These are phyloP conservation scores for Scheffersomyces quercinus DNA, from an alignment of 1,139 yeast genomes.

Conservation along the genomic window DNA sequence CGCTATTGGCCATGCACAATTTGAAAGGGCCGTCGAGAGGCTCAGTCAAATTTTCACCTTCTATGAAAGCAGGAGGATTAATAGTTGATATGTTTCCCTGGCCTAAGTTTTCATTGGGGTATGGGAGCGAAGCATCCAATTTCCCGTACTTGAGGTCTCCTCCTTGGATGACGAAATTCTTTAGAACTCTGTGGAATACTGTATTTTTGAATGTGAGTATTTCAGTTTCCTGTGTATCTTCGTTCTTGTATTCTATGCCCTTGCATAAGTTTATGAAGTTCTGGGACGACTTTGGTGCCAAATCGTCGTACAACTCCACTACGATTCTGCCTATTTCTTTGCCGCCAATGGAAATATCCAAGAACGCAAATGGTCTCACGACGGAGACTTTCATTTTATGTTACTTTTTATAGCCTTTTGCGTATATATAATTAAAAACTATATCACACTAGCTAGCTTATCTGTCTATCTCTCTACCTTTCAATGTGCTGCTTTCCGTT, in stretches of 20 bases:
- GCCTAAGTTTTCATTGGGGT: constrained; percentile 43
- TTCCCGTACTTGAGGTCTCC: constrained; percentile 53
- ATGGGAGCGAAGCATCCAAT: constrained; percentile 30
- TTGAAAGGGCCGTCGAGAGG: constrained; percentile 48
- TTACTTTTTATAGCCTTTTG: too few relatives aligned
- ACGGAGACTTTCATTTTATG: constrained; percentile 33
- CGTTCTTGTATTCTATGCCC: constrained; percentile 21
- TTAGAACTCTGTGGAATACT: constrained; percentile 67
- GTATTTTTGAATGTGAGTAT: constrained; percentile 38
- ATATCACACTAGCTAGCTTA: too few relatives aligned
- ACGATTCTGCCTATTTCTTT: constrained; percentile 62
- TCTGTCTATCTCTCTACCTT: too few relatives aligned
- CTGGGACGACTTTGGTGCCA: constrained; percentile 61
- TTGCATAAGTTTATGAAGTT: constrained; percentile 53
- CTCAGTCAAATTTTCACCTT: constrained; percentile 59
- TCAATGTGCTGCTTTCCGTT: too few relatives aligned
- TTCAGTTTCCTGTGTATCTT: constrained; percentile 11
- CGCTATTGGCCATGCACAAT: constrained; percentile 75
- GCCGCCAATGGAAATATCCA: constrained; percentile 58
- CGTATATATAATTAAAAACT: too few relatives aligned
- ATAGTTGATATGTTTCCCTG: constrained; percentile 54
- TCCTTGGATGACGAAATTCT: constrained; percentile 78
- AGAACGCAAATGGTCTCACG: constrained; percentile 41
- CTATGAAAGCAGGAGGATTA: constrained; percentile 42
- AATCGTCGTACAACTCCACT: constrained; percentile 49